A percentile compares a stretch with the other conserved stretches of the same genome.
Conservation (phyloP, 2,329 filamentous ascomycete genomes). For the Botrytis byssoidea region DNA sequence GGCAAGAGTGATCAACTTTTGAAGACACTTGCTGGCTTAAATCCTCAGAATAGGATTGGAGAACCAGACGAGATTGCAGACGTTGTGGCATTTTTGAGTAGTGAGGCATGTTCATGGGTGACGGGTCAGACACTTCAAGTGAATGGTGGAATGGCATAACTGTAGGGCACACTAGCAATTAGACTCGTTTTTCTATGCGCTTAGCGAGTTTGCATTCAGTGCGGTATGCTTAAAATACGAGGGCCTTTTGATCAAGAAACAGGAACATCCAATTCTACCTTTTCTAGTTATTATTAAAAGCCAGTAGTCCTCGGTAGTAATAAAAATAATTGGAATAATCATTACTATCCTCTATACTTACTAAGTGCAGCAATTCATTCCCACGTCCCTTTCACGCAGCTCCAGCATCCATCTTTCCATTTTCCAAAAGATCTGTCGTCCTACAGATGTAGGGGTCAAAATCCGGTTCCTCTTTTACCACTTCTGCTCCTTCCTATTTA, state of each 20-base stretch:
- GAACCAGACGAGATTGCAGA: conserved; percentile 49
- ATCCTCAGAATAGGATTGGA: conserved; percentile 47
- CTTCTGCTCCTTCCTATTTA: conserved; percentile 53
- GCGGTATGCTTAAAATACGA: background rate
- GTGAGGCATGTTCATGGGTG: conserved; percentile 29
- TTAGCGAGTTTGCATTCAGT: background rate
- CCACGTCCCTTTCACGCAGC: background rate
- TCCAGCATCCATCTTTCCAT: conserved; percentile 11
- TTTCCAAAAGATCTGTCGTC: conserved; percentile 10
- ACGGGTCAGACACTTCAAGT: conserved; percentile 33
- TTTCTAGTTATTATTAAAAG: background rate
- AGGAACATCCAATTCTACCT: background rate
- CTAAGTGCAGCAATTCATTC: background rate
- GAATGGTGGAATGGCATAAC: conserved; percentile 36
- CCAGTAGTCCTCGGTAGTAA: background rate
- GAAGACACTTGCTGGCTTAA: conserved; percentile 43
- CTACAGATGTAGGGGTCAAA: conserved; percentile 16
- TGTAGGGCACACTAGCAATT: background rate
- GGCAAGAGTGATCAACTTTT: conserved; percentile 44
- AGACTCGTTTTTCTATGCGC: background rate
- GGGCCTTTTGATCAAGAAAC: background rate
- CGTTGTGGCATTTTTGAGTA: conserved; percentile 43
- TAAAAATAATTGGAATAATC: background rate
- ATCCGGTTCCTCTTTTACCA: conserved; percentile 52
- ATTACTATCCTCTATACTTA: background rate